Evolutionary conservation across 2,329 filamentous ascomycete species (phyloP).

Genomic region (Dothistroma pini): DNA sequence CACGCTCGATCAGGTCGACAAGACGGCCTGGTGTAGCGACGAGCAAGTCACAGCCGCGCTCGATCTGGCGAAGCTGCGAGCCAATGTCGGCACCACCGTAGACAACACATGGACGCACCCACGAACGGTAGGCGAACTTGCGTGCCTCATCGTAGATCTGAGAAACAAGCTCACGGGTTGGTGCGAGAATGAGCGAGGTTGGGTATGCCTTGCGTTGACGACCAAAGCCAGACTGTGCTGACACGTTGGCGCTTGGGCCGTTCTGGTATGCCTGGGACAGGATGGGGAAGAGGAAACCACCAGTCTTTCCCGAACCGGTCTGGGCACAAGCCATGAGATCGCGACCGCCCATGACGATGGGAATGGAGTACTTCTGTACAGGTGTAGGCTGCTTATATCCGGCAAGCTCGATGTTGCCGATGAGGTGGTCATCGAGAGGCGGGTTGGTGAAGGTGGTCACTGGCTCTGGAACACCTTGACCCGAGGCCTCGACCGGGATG

Average conservation of each 20-base stretch:
- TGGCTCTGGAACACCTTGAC: slow-evolving; percentile 86
- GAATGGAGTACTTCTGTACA: slow-evolving; percentile 99
- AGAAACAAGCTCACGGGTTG: slow-evolving; percentile 96
- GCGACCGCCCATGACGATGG: slow-evolving; percentile 95
- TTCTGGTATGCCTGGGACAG: slow-evolving; percentile 94
- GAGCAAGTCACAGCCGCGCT: slow-evolving; percentile 93
- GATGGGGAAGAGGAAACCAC: slow-evolving; percentile 98
- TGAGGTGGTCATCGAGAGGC: slow-evolving; percentile 88
- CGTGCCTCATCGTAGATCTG: slow-evolving; percentile 97
- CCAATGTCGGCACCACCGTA: slow-evolving; percentile 99
- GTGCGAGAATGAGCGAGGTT: slow-evolving; percentile 90
- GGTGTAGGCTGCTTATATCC: slow-evolving; percentile 95
- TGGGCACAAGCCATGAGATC: slow-evolving; percentile 99
- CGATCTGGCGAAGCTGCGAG: slow-evolving; percentile 95
- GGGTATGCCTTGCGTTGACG: slow-evolving; percentile 98
- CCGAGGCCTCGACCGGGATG: slow-evolving; percentile 96
- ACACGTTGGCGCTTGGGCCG: slow-evolving; percentile 70
- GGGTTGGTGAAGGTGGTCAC: slow-evolving; percentile 89
- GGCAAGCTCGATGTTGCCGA: slow-evolving; percentile 89
- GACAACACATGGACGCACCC: slow-evolving; percentile 97
- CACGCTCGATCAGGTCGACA: slow-evolving; percentile 96
- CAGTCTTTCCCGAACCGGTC: slow-evolving; percentile 99
- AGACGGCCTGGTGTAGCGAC: slow-evolving; percentile 97
- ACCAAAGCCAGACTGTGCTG: slow-evolving; percentile 68
- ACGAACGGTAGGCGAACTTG: slow-evolving; percentile 98